phyloP scores from a whole-genome alignment of 345 rosid genomes.

The Populus simonii region DNA sequence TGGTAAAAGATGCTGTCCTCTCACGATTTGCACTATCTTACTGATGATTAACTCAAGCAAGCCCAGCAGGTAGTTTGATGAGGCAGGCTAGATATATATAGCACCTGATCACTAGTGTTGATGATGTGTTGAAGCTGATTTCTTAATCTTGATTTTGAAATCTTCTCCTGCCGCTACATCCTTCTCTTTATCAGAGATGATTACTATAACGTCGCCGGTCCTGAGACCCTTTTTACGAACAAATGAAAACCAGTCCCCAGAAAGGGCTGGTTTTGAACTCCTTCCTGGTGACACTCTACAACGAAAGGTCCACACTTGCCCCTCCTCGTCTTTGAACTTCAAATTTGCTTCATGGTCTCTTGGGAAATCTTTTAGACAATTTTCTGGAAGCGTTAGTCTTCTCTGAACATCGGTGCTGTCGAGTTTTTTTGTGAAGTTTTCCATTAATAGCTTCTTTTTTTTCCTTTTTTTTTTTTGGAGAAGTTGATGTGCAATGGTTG shows the following conservation, averaged over 20 bases:
- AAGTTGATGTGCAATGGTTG: not conserved
- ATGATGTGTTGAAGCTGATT: not conserved
- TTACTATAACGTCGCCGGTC: not conserved
- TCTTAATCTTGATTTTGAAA: not conserved
- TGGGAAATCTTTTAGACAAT: not conserved
- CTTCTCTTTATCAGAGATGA: not conserved
- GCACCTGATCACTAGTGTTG: not conserved
- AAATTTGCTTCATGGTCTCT: not conserved
- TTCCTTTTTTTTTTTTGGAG: not conserved
- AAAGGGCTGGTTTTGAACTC: not conserved
- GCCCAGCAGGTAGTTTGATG: not conserved
- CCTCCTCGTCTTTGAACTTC: not conserved
- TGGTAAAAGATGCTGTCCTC: not conserved
- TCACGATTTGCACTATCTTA: not conserved
- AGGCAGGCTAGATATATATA: not conserved
- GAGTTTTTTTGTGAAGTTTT: not conserved
- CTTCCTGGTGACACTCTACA: not conserved
- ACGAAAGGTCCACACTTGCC: not conserved
- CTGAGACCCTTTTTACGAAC: not conserved
- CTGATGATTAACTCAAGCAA: not conserved
- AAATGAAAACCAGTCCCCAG: not conserved
- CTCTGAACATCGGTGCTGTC: not conserved
- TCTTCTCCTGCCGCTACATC: not conserved
- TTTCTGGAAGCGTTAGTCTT: not conserved
- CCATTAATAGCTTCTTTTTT: not conserved